Evolutionary conservation across 75 land plant genomes (phyloP), one percentile per base, ranked within the genome.

Genomic region (Picea sitchensis): DNA sequence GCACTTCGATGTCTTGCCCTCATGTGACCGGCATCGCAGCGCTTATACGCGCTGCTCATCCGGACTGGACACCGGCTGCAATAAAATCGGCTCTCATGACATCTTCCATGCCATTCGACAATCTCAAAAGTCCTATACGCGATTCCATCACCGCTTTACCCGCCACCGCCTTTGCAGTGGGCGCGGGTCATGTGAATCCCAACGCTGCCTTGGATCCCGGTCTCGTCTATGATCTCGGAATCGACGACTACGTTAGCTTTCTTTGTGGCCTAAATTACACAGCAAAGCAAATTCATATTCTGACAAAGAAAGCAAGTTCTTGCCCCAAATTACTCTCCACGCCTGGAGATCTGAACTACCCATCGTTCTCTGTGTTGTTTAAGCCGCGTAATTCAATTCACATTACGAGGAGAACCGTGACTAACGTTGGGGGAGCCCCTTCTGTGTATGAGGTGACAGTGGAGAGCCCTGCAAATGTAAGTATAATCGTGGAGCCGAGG

Each of bases 141-240:
- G 86, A 85, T 14, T 81, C 65, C 63, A 34, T n/a, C 12, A 14
- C 80, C 3, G 23, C 77, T 23, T 62, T 47, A 12, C 58, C 9
- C 51, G 60, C 90, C 3, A 73, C 41, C 1, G 78, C 65, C 14
- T 88, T 79, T 51, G 86, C 31, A 26, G n/a, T 58, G n/a, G 92
- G 92, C 0, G 79, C 88, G 12, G 92, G 92, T 3, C 90, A 90
- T 62, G 79, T 90, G 68, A 82, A 88, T 65, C 92, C 92, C 0
- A 75, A 41, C 32, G 60, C 61, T 71, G 88, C 92, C 11, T 8
- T 76, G n/a, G 80, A 83, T 71, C 92, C 92, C 2, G 92, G 92
- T 0, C 82, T 90, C 14, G 86, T 90, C 47, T 88, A 88, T 44
- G 90, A 90, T 73, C 4, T 86, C 1, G 44, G 80, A 2, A 21